Percentiles rank a stretch among this genome's conserved stretches.
Evolutionary conservation across 2,329 filamentous ascomycete genomes (phyloP).

Genomic region (Sporothrix variecibatus): DNA sequence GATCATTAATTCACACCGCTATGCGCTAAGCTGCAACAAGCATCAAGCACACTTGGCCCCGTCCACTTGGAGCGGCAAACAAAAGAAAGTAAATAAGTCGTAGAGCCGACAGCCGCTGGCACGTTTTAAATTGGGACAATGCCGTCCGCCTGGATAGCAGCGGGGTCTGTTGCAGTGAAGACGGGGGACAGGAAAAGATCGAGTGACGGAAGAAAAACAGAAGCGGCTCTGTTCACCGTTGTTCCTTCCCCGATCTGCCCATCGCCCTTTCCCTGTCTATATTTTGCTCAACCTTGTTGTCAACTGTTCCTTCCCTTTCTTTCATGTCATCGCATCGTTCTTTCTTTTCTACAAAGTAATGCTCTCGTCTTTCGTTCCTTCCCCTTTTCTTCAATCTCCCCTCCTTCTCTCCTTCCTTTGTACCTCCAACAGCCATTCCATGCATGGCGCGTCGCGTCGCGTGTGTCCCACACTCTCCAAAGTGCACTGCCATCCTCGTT

Average conservation of each 20-base stretch:
- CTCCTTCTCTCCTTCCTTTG: background rate
- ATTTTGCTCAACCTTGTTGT: background rate
- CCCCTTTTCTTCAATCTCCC: background rate
- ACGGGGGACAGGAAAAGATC: background rate
- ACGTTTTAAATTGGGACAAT: background rate
- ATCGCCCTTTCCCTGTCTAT: background rate
- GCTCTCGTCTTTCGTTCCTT: background rate
- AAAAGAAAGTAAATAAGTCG: background rate
- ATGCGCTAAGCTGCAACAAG: conserved; percentile 9
- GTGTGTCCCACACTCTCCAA: conserved; percentile 17
- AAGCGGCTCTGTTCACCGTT: background rate
- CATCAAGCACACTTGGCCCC: too few species aligned
- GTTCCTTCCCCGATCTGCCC: background rate
- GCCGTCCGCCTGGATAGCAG: background rate
- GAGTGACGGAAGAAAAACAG: background rate
- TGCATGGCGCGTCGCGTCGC: conserved; percentile 29
- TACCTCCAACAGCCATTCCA: conserved; percentile 10
- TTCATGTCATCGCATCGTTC: background rate
- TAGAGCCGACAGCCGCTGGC: background rate
- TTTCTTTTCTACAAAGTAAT: background rate
- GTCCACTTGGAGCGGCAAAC: background rate
- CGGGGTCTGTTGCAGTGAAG: background rate
- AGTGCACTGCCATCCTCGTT: background rate
- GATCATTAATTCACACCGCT: background rate
- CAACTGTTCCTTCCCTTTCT: background rate